Percentiles rank a stretch among this genome's conserved stretches.
Evolutionary conservation across 306 rosid species (phyloP).

Genomic region (Glycine soja): DNA sequence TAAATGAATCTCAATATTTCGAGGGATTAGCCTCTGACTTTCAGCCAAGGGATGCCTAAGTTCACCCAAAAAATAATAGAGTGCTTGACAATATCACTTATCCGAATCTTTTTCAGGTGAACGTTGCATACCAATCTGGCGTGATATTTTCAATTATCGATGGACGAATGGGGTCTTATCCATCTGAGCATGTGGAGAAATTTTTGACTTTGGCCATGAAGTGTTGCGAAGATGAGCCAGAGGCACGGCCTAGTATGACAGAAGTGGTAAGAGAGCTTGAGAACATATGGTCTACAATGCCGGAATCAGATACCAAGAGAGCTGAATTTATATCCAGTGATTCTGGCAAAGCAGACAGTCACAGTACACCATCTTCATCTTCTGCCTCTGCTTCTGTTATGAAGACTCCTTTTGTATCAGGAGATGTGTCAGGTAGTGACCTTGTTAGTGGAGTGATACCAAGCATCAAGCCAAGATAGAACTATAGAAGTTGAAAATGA

Average conservation of each 20-base stretch:
- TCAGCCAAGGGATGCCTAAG: not conserved
- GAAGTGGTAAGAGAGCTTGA: constrained; percentile 90
- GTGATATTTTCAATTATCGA: constrained; percentile 75
- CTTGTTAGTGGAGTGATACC: constrained; percentile 86
- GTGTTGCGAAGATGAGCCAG: constrained; percentile 79
- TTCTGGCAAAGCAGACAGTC: constrained; percentile 51
- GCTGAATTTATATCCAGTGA: constrained; percentile 42
- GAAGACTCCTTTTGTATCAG: constrained; percentile 62
- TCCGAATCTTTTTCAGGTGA: constrained; percentile 58
- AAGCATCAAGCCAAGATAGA: constrained; percentile 81
- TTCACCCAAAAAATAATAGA: not conserved
- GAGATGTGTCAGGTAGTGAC: constrained; percentile 79
- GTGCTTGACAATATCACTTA: not conserved
- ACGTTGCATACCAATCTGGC: constrained; percentile 69
- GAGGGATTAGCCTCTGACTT: not conserved
- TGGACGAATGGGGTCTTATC: constrained; percentile 79
- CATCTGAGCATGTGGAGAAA: constrained; percentile 77
- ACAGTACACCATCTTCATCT: constrained; percentile 63
- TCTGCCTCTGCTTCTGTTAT: constrained; percentile 52
- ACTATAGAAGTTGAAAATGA: constrained; percentile 21
- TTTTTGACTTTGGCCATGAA: constrained; percentile 71
- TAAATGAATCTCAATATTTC: not conserved
- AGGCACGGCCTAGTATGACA: constrained; percentile 80
- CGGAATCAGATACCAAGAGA: constrained; percentile 59
- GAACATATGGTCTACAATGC: constrained; percentile 69